Base-by-base conservation (phyloP, 2,329 filamentous ascomycete species). In the Colletotrichum cuscutae region DNA sequence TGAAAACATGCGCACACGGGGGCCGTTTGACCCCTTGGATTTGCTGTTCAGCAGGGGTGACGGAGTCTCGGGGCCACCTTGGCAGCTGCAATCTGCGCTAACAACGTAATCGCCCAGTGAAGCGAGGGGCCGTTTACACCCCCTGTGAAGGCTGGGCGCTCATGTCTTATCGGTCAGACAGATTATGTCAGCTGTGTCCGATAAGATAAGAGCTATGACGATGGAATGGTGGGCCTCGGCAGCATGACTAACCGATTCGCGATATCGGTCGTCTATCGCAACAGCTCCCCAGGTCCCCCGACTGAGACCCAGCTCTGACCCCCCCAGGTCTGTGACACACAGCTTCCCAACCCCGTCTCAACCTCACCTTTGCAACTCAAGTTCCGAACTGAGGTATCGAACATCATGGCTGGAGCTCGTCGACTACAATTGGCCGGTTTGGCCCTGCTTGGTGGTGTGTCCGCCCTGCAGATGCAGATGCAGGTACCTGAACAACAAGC, bases 191-290 rank as follows among this genome's bases (percentile, higher is more conserved):
- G 60, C 71, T 1, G 1, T 4, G 0, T 1, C 0, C 37, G 71
- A 73, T 73, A 62, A 73, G 71, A 73, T 71, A 65, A 65, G 60
- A 71, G 60, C 66, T 65, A 49, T 32, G 30, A 54, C 49, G 7
- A n/a, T n/a, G n/a, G n/a, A 1, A 4, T 8, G 12, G 13, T 22
- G 65, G 49, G 49, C 61, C 66, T 73, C 71, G 71, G 61, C 26
- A 11, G 15, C 54, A 61, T 73, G 71, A 73, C 67, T 73, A 73
- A 71, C 60, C 35, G 60, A 65, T 65, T 61, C 66, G 71, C 71
- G 71, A 73, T 73, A 73, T 73, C 71, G 71, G 66, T 49, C 67
- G 32, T 65, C 49, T 61, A 73, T 70, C 71, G 66, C 71, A 65
- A 70, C 71, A 68, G 32, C 59, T 28, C 58, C 59, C 37, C 5